Conservation (phyloP, 2,329 filamentous ascomycete species). For the Knufia fluminis region DNA sequence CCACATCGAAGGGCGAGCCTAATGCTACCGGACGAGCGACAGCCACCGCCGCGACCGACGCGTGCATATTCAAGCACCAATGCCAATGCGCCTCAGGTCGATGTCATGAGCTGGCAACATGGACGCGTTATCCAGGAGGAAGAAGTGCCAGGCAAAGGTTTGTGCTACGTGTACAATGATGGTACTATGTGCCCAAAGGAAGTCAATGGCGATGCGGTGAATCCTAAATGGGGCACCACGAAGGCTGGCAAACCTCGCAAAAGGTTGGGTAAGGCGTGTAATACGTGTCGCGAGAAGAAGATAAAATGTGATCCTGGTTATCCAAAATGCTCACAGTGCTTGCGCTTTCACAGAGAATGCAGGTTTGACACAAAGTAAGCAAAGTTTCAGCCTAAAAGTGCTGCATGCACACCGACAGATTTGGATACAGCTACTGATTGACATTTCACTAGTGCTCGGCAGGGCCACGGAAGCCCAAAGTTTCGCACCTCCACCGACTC, state of each 20-base stretch:
- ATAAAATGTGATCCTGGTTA: constrained; percentile 91
- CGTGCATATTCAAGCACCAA: constrained; percentile 6
- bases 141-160: constrained; percentile 60
- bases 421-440: constrained; percentile 1
- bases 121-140: constrained; percentile 24
- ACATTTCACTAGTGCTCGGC: constrained; percentile 3
- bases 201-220: constrained; percentile 78
- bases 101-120: constrained; percentile 7
- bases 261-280: constrained; percentile 80
- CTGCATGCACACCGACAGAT: not conserved
- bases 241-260: constrained; percentile 92
- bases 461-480: constrained; percentile 6
- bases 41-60: constrained; percentile 1
- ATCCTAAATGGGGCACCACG: constrained; percentile 86
- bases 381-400: not conserved
- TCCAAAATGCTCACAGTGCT: constrained; percentile 80
- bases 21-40: not conserved
- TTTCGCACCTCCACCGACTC: constrained; percentile 2
- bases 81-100: not conserved
- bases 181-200: constrained; percentile 71
- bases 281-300: constrained; percentile 92
- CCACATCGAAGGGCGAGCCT: constrained; percentile 3
- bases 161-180: constrained; percentile 81
- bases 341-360: constrained; percentile 80
- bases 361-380: constrained; percentile 75